Evolutionary conservation across 345 rosid genomes (phyloP).

Genomic region (Brassica cretica): DNA sequence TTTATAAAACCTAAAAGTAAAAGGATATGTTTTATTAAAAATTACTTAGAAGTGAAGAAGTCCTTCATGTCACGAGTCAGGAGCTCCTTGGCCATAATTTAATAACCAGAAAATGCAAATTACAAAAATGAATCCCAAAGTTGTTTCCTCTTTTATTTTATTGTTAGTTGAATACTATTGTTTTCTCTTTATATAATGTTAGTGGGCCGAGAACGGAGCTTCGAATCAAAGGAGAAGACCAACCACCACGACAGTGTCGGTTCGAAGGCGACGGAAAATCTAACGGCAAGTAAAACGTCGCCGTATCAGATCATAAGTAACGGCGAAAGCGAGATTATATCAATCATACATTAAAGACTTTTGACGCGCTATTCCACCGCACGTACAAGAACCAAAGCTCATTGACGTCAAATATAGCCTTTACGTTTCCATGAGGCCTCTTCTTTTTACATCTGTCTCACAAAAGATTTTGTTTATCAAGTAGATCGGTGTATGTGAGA

Average conservation of each 20-base stretch:
- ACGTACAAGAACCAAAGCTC: slow-evolving; percentile 13
- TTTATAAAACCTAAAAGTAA: background rate
- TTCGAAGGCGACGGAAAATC: slow-evolving; percentile 50
- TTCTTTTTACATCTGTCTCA: slow-evolving; percentile 8
- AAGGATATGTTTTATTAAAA: background rate
- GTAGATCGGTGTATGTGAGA: background rate
- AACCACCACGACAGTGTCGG: slow-evolving; percentile 39
- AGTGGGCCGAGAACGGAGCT: slow-evolving; percentile 36
- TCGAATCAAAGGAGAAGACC: slow-evolving; percentile 34
- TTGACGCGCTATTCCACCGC: slow-evolving; percentile 21
- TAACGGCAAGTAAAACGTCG: slow-evolving; percentile 48
- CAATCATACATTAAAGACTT: slow-evolving; percentile 28
- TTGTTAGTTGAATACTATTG: slow-evolving; percentile 8
- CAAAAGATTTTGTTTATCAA: background rate
- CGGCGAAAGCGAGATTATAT: slow-evolving; percentile 18
- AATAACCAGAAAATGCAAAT: background rate
- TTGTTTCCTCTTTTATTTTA: background rate
- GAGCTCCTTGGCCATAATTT: slow-evolving; percentile 11
- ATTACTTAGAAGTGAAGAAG: background rate
- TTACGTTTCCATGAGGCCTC: slow-evolving; percentile 12
- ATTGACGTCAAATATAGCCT: background rate
- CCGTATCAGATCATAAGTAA: slow-evolving; percentile 11
- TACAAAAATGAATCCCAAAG: background rate
- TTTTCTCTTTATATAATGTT: background rate
- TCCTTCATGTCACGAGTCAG: slow-evolving; percentile 3